These are phyloP conservation scores for Annona cherimola DNA, from an alignment of 164 flowering plant genomes.

Conservation along the genomic window DNA sequence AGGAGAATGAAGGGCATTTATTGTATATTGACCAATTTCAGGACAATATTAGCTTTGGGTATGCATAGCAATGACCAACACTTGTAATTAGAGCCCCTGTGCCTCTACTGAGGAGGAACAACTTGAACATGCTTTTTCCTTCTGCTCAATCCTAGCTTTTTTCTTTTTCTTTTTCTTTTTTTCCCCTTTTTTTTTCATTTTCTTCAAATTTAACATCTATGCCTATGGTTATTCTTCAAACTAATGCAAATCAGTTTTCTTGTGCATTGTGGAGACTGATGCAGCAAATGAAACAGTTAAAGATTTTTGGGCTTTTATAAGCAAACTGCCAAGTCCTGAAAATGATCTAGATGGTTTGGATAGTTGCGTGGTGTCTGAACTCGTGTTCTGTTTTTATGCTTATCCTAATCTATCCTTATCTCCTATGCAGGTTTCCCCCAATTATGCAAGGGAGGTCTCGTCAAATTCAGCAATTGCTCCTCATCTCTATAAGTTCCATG, in stretches of 20 bases:
- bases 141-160: neutral
- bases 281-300: neutral
- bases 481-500: constrained; percentile 83
- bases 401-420: neutral
- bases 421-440: constrained; percentile 68
- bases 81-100: neutral
- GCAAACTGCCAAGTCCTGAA: neutral
- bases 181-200: neutral
- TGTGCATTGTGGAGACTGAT: neutral
- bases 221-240: neutral
- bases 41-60: no score
- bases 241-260: neutral
- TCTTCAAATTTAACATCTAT: neutral
- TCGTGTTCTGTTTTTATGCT: neutral
- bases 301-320: no score
- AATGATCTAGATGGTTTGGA: neutral
- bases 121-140: neutral
- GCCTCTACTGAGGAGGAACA: neutral
- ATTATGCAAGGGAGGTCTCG: constrained; percentile 81
- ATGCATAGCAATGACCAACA: no score
- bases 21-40: no score
- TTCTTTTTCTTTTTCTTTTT: neutral
- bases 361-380: neutral
- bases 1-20: no score
- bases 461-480: constrained; percentile 75